These are phyloP conservation scores for Termitomyces titanicus DNA, from an alignment of 768 basidiomycete species.

Conservation along the genomic window DNA sequence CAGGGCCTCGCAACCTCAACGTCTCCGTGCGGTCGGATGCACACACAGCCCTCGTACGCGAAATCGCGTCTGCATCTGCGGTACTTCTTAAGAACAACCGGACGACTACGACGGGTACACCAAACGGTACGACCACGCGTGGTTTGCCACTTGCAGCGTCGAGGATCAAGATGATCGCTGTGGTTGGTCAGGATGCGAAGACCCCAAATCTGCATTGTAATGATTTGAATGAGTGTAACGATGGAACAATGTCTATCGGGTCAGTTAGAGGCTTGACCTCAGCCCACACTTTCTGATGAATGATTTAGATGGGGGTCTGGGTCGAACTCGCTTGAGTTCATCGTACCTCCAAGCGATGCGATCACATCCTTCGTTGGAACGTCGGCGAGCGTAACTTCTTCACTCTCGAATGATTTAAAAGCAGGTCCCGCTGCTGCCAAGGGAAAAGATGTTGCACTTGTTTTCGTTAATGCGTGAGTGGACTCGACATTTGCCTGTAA, in stretches of 20 bases:
- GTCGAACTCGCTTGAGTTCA: conserved; percentile 41
- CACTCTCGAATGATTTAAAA: conserved; percentile 40
- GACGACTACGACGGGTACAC: conserved; percentile 29
- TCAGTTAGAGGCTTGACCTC: conserved; percentile 27
- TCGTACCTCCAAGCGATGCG: conserved; percentile 44
- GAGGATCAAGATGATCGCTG: conserved; percentile 51
- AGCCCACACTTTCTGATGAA: not conserved
- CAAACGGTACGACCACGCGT: conserved; percentile 29
- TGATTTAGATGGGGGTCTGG: conserved; percentile 44
- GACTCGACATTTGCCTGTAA: not conserved
- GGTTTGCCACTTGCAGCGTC: conserved; percentile 43
- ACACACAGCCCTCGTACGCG: conserved; percentile 53
- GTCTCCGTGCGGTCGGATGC: conserved; percentile 39
- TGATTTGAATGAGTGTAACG: conserved; percentile 51
- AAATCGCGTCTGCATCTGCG: conserved; percentile 63
- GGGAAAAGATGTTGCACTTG: conserved; percentile 53
- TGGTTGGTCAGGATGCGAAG: conserved; percentile 57
- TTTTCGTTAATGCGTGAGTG: conserved; percentile 54
- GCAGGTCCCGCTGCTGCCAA: conserved; percentile 36
- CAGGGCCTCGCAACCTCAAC: conserved; percentile 37
- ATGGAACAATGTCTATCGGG: conserved; percentile 61
- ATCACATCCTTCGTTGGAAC: conserved; percentile 34
- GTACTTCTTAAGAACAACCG: conserved; percentile 67
- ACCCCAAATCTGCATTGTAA: conserved; percentile 42
- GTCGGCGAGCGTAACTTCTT: conserved; percentile 36